phyloP scores from a whole-genome alignment of 163 green algal genomes.

The Chlamydomonas reinhardtii region DNA sequence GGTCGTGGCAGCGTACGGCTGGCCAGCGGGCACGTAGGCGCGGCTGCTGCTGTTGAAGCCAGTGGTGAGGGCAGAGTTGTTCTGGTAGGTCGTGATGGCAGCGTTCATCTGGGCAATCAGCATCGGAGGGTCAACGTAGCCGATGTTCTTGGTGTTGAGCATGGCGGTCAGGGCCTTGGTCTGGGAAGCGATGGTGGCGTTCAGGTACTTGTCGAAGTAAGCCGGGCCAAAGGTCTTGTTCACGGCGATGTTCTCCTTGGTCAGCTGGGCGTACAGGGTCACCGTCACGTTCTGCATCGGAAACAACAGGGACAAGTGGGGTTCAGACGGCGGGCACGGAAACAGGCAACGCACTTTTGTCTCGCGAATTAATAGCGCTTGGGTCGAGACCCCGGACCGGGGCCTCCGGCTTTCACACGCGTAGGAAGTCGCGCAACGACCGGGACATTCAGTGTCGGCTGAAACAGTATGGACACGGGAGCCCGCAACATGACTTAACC shows the following conservation, averaged over 20 bases:
- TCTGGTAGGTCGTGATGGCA: background rate
- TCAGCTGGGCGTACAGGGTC: no score
- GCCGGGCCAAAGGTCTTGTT: background rate
- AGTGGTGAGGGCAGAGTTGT: slow-evolving; percentile 7
- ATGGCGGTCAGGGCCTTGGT: background rate
- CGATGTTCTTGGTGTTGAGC: slow-evolving; percentile 28
- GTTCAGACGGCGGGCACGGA: background rate
- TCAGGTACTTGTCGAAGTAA: slow-evolving; percentile 6
- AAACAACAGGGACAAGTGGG: background rate
- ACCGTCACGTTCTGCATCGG: background rate
- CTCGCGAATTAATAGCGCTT: no score
- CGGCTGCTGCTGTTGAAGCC: slow-evolving; percentile 19
- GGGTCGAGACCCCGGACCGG: no score
- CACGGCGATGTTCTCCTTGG: slow-evolving; percentile 1
- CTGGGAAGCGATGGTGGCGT: background rate
- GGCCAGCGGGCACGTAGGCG: background rate
- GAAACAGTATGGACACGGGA: no score
- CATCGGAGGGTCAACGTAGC: slow-evolving; percentile 14
- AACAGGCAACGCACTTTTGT: no score
- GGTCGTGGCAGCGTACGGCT: background rate
- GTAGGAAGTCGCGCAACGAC: no score
- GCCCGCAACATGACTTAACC: background rate
- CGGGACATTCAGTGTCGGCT: no score
- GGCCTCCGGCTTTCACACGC: no score
- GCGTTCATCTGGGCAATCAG: background rate